Percentiles rank a stretch among this genome's conserved stretches.
phyloP scores from a whole-genome alignment of 805 yeast species.

The Yarrowia porcina region DNA sequence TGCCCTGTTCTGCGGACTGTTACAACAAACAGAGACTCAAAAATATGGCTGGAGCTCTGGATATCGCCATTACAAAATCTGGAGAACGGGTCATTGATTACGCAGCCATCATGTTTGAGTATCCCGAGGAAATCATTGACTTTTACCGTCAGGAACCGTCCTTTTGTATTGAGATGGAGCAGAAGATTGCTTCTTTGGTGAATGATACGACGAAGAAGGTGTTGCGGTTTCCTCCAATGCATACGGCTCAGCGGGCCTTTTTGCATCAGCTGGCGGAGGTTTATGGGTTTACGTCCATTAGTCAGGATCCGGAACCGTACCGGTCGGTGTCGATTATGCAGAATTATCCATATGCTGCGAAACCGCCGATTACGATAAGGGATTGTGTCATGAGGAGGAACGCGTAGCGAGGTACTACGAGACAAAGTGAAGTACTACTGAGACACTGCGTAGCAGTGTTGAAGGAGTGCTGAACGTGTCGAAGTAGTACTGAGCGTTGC shows the following conservation, averaged over 20 bases:
- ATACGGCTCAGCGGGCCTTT: constrained; percentile 61
- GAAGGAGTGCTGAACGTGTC: too few species aligned
- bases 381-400: constrained; percentile 19
- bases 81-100: constrained; percentile 30
- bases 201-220: constrained; percentile 39
- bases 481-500: too few species aligned
- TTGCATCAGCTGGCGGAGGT: constrained; percentile 63
- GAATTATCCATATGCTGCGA: constrained; percentile 6
- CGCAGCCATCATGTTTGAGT: constrained; percentile 29
- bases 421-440: too few species aligned
- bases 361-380: constrained; percentile 1
- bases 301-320: constrained; percentile 80
- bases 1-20: constrained; percentile 74
- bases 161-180: constrained; percentile 71
- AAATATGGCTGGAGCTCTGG: constrained; percentile 61
- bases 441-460: too few species aligned
- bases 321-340: constrained; percentile 42
- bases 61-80: constrained; percentile 37
- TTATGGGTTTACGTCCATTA: constrained; percentile 59
- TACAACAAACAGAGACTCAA: constrained; percentile 56
- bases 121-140: constrained; percentile 41
- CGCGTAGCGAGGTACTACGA: too few species aligned
- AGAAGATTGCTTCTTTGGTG: constrained; percentile 49
- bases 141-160: constrained; percentile 53
- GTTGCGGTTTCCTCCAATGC: constrained; percentile 73